phyloP scores from a whole-genome alignment of 352 stramenopile genomes.

The Phytophthora quininea region DNA sequence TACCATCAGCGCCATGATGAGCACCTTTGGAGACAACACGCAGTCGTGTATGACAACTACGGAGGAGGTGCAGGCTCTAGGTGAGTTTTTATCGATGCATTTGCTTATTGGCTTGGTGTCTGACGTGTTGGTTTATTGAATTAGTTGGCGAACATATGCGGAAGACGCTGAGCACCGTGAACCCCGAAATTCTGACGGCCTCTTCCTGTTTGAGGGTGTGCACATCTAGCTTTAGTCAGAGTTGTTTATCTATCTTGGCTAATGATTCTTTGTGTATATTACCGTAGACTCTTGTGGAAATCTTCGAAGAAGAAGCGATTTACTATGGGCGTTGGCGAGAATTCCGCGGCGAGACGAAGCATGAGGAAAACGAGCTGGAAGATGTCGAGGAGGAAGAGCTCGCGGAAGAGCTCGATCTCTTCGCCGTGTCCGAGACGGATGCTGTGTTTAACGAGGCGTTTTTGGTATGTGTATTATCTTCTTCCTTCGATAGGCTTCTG shows the following conservation, averaged over 20 bases:
- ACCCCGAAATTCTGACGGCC: conserved; percentile 50
- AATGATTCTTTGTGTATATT: conserved; percentile 12
- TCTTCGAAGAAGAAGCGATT: conserved; percentile 77
- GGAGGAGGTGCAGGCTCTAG: conserved; percentile 58
- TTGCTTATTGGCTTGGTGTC: no score
- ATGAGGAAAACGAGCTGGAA: conserved; percentile 79
- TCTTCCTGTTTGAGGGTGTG: conserved; percentile 59
- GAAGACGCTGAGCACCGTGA: conserved; percentile 40
- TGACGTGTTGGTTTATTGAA: neutral
- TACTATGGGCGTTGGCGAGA: conserved; percentile 89
- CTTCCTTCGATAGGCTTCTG: no score
- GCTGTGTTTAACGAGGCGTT: conserved; percentile 79
- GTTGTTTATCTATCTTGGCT: neutral
- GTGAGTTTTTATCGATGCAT: conserved; percentile 32
- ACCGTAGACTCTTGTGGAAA: conserved; percentile 68
- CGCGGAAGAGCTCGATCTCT: conserved; percentile 84
- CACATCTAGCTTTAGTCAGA: neutral
- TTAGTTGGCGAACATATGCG: conserved; percentile 67
- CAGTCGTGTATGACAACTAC: conserved; percentile 64
- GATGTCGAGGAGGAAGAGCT: conserved; percentile 83
- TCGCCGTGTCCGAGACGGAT: conserved; percentile 80
- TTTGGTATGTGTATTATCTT: conserved; percentile 31
- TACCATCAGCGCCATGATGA: conserved; percentile 85
- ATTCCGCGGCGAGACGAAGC: conserved; percentile 81
- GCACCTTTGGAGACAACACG: conserved; percentile 75